Base-by-base conservation (phyloP, 257 asterid species). In the Forsythia suspensa region DNA sequence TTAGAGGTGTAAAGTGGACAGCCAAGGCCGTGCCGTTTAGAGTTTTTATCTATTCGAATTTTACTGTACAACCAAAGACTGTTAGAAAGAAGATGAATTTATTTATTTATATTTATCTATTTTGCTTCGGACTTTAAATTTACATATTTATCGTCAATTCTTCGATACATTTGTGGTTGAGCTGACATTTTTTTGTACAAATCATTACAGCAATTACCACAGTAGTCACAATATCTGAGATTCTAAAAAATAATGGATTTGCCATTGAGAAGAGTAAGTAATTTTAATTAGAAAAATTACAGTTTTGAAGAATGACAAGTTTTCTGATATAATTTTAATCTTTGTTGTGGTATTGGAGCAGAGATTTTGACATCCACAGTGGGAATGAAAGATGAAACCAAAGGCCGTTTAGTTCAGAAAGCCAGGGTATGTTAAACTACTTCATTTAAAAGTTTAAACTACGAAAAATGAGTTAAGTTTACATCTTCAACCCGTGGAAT, bases 221-320 rank as follows among this genome's bases (percentile, higher is more conserved):
- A 51, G 98, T 94, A 34, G 98, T 94, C 46, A 94, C 98, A 41
- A 89, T 94, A 59, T 89, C 97, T 40, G 97, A 94, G 87, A 94
- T 94, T 80, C 86, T 94, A 77, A 94, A 94, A 92, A 92, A 92
- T 52, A 90, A 90, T 83, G 98, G 98, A 57, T 92, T 91, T 68
- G 98, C 94, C 4, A 85, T 81, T 24, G 97, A 90, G 87, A 94
- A 94, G 85, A 90, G 98, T 94, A 91, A 75, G 90, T 68, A 73
- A 71, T 48, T 40, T 34, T 18, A 11, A 21, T 11, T 20, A 44
- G 18, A 4, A 24, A 72, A 72, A 72, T 42, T n/a, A 24, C 11
- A 59, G 67, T n/a, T 59, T 72, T 12, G 9, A 36, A 3, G 37
- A 72, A 11, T 44, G 40, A 72, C 36, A 11, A 55, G 6, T 72